Base-by-base conservation (phyloP, 2,329 filamentous ascomycete genomes). In the Lachnellula subtilissima region DNA sequence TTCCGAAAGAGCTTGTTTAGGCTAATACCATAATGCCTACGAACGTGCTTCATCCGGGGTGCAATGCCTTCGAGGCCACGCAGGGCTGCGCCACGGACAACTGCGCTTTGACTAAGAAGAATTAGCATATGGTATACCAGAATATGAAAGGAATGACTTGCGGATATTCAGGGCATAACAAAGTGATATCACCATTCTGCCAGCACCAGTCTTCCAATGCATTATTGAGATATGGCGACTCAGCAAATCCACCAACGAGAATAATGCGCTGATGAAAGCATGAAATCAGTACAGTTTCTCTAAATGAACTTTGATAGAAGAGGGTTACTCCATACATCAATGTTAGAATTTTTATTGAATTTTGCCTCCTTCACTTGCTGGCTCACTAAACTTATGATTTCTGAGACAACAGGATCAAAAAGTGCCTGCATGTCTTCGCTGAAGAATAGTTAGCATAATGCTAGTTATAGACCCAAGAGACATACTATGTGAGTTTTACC, bases 321-420 rank as follows among this genome's bases (percentile, higher is more conserved):
- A 12, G 5, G 35, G 53, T 28, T 46, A 43, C 17, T 37, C 11
- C n/a, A n/a, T 60, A 64, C 62, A 49, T 66, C 50, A 22, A 66
- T 62, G 2, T 9, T 53, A 2, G 55, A 47, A 19, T 52, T 49
- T 23, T 53, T 50, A 2, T 52, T 47, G 14, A 28, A 28, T 5
- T 50, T 60, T 45, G 53, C 61, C 28, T 53, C 54, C 4, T 57
- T 37, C 3, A 64, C 59, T 58, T 65, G 65, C 17, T 64, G 47
- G 11, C 28, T 12, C 2, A 67, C 35, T 32, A 66, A 54, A 22
- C 15, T 57, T 25, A 28, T 59, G 12, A 66, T 61, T 15, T 64
- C 48, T 2, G 28, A 3, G 5, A 65, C 32, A 22, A 65, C 64
- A 2, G 64, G 64, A 51, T 65, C 63, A n/a, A 66, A 65, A 23